These are phyloP conservation scores for Triglochin maritima DNA, from an alignment of 106 monocot species.

Conservation along the genomic window DNA sequence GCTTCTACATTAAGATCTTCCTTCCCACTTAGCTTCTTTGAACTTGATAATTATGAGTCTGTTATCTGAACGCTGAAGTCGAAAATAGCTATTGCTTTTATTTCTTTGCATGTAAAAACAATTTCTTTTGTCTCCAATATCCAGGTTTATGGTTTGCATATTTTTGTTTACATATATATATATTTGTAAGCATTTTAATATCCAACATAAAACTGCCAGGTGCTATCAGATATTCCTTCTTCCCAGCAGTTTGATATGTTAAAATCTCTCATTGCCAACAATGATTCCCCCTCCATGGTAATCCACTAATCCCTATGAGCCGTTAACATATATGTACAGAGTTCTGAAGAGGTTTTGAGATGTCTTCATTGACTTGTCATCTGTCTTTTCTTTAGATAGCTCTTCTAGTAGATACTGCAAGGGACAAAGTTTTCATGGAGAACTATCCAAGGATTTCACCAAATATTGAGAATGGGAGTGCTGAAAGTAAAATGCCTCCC, in stretches of 20 bases:
- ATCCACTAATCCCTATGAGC: not conserved
- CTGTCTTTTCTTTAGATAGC: slow-evolving; percentile 36
- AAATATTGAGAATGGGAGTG: slow-evolving; percentile 4
- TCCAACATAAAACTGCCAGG: slow-evolving; percentile 25
- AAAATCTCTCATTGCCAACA: slow-evolving; percentile 62
- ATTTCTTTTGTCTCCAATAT: too few species aligned
- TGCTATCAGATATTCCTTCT: slow-evolving; percentile 59
- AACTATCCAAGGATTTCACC: slow-evolving; percentile 3
- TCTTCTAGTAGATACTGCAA: slow-evolving; percentile 75
- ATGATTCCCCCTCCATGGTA: slow-evolving; percentile 72
- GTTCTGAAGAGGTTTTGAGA: not conserved
- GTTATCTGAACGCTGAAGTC: too few species aligned
- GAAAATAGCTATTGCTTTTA: too few species aligned
- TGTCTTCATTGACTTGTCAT: not conserved
- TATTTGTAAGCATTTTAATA: not conserved
- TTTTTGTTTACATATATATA: too few species aligned
- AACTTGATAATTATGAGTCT: too few species aligned
- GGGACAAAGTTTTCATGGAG: slow-evolving; percentile 30
- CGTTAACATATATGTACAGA: not conserved
- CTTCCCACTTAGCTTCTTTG: too few species aligned
- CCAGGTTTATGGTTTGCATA: too few species aligned
- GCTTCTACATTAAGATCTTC: too few species aligned
- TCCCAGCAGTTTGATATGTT: slow-evolving; percentile 52
- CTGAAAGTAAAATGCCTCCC: not conserved
- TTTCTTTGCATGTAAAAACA: too few species aligned